A percentile compares a stretch with the other conserved stretches of the same genome.
phyloP scores from a whole-genome alignment of 2,329 filamentous ascomycete species.

The Elsinoe australis region DNA sequence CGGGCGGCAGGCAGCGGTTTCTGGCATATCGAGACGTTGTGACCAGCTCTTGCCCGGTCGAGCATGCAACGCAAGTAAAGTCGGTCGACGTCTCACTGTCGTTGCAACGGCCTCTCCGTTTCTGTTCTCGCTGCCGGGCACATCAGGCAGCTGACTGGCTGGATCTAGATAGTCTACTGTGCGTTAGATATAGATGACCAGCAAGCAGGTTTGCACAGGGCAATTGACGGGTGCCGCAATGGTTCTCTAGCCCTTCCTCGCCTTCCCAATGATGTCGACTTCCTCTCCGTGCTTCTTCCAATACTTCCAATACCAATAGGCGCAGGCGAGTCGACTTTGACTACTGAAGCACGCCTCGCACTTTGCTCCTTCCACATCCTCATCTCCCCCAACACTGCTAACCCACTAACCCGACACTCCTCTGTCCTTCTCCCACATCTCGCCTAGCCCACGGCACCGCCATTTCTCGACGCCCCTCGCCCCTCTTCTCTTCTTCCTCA shows the following conservation, averaged over 20 bases:
- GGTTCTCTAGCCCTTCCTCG: conserved; percentile 11
- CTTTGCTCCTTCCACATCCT: conserved; percentile 8
- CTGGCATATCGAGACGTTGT: conserved; percentile 15
- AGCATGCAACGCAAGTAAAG: conserved; percentile 12
- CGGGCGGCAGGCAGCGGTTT: conserved; percentile 14
- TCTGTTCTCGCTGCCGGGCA: conserved; percentile 14
- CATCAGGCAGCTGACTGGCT: neutral
- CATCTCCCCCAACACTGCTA: neutral
- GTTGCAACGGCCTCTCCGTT: conserved; percentile 16
- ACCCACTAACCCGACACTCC: neutral
- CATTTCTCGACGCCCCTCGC: neutral
- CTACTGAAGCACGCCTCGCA: neutral
- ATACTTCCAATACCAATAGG: neutral
- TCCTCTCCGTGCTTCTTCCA: neutral
- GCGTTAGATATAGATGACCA: conserved; percentile 16
- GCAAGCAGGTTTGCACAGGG: conserved; percentile 15
- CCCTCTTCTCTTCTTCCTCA: neutral
- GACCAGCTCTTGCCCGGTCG: conserved; percentile 14
- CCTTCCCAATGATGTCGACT: conserved; percentile 9
- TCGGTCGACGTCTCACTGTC: conserved; percentile 9
- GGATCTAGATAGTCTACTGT: conserved; percentile 3
- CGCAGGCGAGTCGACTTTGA: too few relatives aligned
- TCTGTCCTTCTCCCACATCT: neutral
- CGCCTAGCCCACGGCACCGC: neutral
- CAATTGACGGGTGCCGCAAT: conserved; percentile 13